phyloP scores from a whole-genome alignment of 495 filamentous ascomycete species.

The Aspergillus leporis region DNA sequence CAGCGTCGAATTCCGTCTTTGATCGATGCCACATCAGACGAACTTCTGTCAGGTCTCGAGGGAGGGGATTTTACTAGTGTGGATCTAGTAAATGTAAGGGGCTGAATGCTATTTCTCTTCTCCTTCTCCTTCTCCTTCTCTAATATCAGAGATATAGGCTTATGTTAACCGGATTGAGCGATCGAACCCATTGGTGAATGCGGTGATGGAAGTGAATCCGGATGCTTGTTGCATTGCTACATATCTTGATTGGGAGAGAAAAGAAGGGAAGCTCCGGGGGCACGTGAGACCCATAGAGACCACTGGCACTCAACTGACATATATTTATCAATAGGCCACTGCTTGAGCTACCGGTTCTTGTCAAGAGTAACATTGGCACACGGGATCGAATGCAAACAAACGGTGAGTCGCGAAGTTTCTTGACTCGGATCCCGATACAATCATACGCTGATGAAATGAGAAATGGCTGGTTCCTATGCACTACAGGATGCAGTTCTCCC shows the following conservation, averaged over 20 bases:
- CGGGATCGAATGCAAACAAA: conserved; percentile 63
- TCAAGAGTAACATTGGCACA: conserved; percentile 70
- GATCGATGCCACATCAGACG: conserved; percentile 52
- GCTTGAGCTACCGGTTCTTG: conserved; percentile 67
- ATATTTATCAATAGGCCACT: conserved; percentile 33
- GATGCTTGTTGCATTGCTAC: conserved; percentile 54
- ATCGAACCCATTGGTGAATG: conserved; percentile 50
- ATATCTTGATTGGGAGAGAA: conserved; percentile 52
- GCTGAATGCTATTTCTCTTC: conserved; percentile 4
- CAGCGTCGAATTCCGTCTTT: conserved; percentile 22
- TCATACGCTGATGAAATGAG: conserved; percentile 10
- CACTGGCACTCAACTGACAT: too few species aligned
- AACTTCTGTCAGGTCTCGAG: conserved; percentile 51
- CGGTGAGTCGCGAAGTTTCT: conserved; percentile 21
- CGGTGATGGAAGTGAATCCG: conserved; percentile 59
- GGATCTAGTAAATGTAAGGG: conserved; percentile 57
- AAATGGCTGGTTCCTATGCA: conserved; percentile 57
- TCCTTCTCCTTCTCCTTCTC: background rate
- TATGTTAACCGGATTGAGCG: conserved; percentile 54
- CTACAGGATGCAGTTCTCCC: conserved; percentile 49
- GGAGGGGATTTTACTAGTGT: conserved; percentile 52
- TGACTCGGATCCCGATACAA: conserved; percentile 11
- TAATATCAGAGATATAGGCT: conserved; percentile 26
- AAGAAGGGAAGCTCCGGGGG: conserved; percentile 45
- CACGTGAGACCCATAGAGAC: conserved; percentile 13